A percentile compares a stretch with the other conserved stretches of the same genome.
These are phyloP conservation scores for Poteriospumella lacustris DNA, from an alignment of 108 stramenopile species.

Conservation along the genomic window DNA sequence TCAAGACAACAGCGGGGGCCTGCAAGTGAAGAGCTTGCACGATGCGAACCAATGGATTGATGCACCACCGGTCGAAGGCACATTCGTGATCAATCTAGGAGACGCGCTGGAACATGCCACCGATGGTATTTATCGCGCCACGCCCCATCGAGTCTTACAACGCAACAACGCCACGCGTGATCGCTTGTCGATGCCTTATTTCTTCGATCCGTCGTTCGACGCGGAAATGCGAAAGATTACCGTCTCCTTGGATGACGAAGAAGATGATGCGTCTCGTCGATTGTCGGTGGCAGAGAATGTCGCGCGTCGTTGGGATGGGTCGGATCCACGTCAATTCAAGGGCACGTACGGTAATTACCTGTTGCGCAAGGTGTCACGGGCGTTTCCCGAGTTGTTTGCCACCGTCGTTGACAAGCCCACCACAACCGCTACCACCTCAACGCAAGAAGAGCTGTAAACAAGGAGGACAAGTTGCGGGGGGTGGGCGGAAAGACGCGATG, in stretches of 20 bases:
- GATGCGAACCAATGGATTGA: slow-evolving; percentile 11
- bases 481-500: too few relatives aligned
- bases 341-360: slow-evolving; percentile 21
- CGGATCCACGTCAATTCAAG: neutral
- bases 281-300: neutral
- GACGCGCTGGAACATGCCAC: slow-evolving; percentile 13
- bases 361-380: neutral
- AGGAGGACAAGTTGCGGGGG: too few relatives aligned
- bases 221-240: neutral
- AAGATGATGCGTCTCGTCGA: neutral
- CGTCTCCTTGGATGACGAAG: neutral
- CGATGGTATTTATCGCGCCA: neutral
- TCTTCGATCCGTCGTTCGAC: slow-evolving; percentile 18
- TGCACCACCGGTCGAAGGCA: neutral
- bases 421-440: too few relatives aligned
- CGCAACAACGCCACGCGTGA: neutral
- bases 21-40: neutral
- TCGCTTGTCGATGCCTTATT: slow-evolving; percentile 12
- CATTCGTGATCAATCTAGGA: slow-evolving; percentile 13
- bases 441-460: too few relatives aligned
- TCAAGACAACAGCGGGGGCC: neutral
- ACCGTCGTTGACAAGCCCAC: too few relatives aligned
- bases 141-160: slow-evolving; percentile 15
- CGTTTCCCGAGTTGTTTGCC: too few relatives aligned
- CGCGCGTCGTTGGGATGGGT: neutral